A percentile compares a stretch with the other conserved stretches of the same genome.
Conservation (phyloP, 2,329 filamentous ascomycete species). For the Geosmithia putterillii region DNA sequence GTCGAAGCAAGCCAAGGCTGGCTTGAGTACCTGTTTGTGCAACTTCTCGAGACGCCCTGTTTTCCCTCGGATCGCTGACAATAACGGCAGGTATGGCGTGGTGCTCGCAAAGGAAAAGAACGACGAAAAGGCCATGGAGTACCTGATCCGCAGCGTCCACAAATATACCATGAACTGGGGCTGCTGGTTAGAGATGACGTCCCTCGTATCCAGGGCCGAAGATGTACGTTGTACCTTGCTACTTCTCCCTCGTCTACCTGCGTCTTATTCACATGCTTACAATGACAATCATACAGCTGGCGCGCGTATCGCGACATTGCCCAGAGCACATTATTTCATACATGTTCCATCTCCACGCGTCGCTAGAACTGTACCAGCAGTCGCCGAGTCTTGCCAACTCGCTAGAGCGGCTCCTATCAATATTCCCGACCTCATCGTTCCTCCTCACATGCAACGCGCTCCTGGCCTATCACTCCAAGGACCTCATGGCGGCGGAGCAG, state of each 20-base stretch:
- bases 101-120: constrained; percentile 85
- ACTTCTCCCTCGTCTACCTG: neutral
- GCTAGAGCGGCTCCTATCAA: constrained; percentile 63
- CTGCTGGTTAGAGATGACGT: constrained; percentile 86
- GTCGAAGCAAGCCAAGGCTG: constrained; percentile 68
- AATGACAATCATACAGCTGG: constrained; percentile 38
- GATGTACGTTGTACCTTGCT: constrained; percentile 46
- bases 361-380: constrained; percentile 83
- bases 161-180: constrained; percentile 94
- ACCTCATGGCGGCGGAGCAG: constrained; percentile 55
- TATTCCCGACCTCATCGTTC: constrained; percentile 84
- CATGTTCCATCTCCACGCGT: constrained; percentile 87
- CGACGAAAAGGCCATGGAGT: constrained; percentile 71
- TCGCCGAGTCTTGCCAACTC: constrained; percentile 62
- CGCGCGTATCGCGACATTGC: constrained; percentile 56
- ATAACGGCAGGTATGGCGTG: constrained; percentile 58
- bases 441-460: constrained; percentile 82
- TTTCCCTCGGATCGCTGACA: no score
- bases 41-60: no score
- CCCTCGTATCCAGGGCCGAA: constrained; percentile 65
- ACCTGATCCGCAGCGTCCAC: constrained; percentile 79
- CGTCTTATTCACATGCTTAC: neutral
- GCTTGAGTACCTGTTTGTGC: constrained; percentile 64
- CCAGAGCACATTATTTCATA: constrained; percentile 87
- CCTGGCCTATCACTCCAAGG: constrained; percentile 81